These are phyloP conservation scores for Amylocystis lapponica DNA, from an alignment of 768 basidiomycete species.

Conservation along the genomic window DNA sequence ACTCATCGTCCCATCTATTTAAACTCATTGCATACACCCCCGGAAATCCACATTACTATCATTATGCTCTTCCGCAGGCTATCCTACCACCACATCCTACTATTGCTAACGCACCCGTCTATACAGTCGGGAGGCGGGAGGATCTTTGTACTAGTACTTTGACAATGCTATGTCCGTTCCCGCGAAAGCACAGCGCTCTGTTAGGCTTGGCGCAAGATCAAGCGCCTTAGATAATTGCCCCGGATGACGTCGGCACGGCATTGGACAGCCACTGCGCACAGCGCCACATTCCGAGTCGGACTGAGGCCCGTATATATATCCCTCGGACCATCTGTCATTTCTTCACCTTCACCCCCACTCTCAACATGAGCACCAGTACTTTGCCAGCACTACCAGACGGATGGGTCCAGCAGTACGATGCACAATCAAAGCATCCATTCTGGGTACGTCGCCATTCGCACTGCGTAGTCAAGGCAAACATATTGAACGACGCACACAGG, in stretches of 20 bases:
- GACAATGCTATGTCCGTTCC: neutral
- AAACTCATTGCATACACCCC: no score
- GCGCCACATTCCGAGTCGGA: neutral
- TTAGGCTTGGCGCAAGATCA: no score
- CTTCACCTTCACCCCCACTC: conserved; percentile 9
- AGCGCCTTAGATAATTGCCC: neutral
- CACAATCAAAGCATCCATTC: conserved; percentile 37
- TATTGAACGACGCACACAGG: no score
- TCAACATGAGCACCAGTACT: conserved; percentile 19
- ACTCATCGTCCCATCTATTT: no score
- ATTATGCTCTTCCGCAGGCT: no score
- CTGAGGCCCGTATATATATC: no score
- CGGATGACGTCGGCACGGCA: neutral
- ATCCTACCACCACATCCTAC: no score
- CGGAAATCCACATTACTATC: no score
- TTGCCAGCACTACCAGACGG: conserved; percentile 46
- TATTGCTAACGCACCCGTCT: no score
- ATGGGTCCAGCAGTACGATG: conserved; percentile 49
- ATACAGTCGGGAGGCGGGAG: no score
- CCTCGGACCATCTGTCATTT: neutral
- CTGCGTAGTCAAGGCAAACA: neutral
- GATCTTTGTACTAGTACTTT: no score
- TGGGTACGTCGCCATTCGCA: conserved; percentile 47
- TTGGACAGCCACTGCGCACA: neutral
- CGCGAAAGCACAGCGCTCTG: no score